These are phyloP conservation scores for Wallacemonas sp. DNA, from an alignment of 208 protist genomes.

Conservation along the genomic window DNA sequence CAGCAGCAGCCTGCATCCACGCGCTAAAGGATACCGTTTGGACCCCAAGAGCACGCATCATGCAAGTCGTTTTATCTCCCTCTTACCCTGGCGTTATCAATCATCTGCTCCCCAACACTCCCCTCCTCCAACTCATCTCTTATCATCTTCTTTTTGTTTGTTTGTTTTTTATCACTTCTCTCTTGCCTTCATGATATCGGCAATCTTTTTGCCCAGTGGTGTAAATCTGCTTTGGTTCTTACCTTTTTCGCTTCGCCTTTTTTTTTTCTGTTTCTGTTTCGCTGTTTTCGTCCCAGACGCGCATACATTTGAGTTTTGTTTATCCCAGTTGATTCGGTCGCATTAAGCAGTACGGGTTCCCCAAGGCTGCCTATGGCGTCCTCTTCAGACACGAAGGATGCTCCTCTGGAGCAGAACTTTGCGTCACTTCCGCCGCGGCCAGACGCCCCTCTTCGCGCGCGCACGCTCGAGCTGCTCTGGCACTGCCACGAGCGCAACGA, in stretches of 20 bases:
- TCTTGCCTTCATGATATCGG: not conserved
- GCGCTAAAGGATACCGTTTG: too few relatives aligned
- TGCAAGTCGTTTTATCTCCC: too few relatives aligned
- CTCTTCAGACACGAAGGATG: not conserved
- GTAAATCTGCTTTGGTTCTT: too few relatives aligned
- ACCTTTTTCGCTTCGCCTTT: not conserved
- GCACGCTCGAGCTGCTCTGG: constrained; percentile 86
- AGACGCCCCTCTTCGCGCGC: constrained; percentile 44
- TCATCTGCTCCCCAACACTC: too few relatives aligned
- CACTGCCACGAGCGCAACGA: constrained; percentile 78
- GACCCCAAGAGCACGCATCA: too few relatives aligned
- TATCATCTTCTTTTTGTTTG: constrained; percentile 11
- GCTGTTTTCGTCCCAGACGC: not conserved
- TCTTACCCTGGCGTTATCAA: too few relatives aligned
- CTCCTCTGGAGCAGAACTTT: not conserved
- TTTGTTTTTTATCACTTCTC: not conserved
- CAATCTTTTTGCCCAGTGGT: too few relatives aligned
- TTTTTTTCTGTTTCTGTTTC: not conserved
- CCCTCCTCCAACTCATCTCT: constrained; percentile 20
- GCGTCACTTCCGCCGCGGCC: not conserved
- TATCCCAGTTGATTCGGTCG: too few relatives aligned
- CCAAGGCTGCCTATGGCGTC: not conserved
- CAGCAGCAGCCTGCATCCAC: too few relatives aligned
- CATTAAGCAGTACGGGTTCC: too few relatives aligned
- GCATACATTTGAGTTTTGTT: not conserved